A percentile compares a stretch with the other conserved stretches of the same genome.
These are phyloP conservation scores for Pseudozyma pruni DNA, from an alignment of 1,284 basidiomycete species.

Conservation along the genomic window DNA sequence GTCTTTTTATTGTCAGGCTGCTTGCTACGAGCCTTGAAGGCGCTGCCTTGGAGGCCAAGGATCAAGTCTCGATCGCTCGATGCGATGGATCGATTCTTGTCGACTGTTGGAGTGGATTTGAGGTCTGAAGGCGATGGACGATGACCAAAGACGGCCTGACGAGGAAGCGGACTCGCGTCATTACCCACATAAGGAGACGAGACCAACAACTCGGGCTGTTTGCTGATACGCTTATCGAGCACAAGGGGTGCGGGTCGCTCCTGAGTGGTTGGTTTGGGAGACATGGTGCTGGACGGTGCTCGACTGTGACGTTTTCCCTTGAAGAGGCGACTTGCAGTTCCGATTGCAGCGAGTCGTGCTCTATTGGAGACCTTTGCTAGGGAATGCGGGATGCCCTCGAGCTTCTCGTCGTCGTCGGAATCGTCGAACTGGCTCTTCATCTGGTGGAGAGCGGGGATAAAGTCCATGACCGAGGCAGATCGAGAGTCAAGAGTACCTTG, in stretches of 20 bases:
- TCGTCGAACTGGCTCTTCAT: constrained; percentile 43
- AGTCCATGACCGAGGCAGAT: not conserved
- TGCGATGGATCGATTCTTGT: not conserved
- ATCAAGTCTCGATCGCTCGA: constrained; percentile 24
- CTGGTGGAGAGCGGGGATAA: not conserved
- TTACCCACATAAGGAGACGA: constrained; percentile 12
- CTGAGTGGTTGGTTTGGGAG: not conserved
- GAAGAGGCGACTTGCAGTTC: constrained; percentile 39
- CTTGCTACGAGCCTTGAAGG: constrained; percentile 7
- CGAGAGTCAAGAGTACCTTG: not conserved
- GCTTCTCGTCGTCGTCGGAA: constrained; percentile 44
- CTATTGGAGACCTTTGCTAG: constrained; percentile 7
- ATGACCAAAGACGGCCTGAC: constrained; percentile 30
- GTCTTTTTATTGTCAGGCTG: constrained; percentile 13
- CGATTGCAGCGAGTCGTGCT: constrained; percentile 33
- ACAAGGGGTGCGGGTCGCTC: not conserved
- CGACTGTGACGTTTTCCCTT: constrained; percentile 23
- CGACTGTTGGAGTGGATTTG: not conserved
- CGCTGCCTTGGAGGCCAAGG: constrained; percentile 10
- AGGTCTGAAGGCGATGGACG: constrained; percentile 27
- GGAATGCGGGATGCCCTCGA: constrained; percentile 1
- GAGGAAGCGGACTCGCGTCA: constrained; percentile 15
- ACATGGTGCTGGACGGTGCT: constrained; percentile 2
- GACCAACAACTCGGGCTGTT: not conserved
- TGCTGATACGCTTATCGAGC: constrained; percentile 1